Conservation (phyloP, 352 stramenopile species). For the Globisporangium paddicum region DNA sequence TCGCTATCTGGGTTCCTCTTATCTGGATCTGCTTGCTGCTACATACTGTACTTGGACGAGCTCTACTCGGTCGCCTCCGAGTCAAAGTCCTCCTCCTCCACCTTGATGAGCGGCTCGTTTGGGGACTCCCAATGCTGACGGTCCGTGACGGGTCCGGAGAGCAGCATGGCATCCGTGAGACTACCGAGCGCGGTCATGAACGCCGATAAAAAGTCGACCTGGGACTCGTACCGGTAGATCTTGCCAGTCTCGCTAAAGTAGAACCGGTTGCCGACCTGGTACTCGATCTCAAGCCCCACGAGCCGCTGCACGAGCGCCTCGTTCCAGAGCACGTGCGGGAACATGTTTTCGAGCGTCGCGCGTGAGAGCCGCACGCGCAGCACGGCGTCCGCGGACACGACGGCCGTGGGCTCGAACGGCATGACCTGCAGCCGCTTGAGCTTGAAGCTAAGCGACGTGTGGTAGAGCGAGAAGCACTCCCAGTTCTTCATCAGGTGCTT, state of each 20-base stretch:
- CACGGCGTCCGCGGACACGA: constrained; percentile 19
- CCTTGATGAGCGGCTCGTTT: neutral
- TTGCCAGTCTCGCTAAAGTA: constrained; percentile 34
- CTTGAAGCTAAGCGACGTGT: constrained; percentile 33
- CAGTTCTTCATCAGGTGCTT: constrained; percentile 20
- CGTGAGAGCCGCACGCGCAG: constrained; percentile 38
- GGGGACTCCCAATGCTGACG: constrained; percentile 1
- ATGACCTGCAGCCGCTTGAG: constrained; percentile 37
- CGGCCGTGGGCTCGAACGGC: constrained; percentile 17
- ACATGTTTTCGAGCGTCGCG: constrained; percentile 49
- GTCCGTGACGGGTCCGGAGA: constrained; percentile 5
- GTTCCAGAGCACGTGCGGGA: constrained; percentile 34
- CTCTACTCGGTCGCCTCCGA: neutral
- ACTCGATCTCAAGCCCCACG: constrained; percentile 35
- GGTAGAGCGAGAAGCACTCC: constrained; percentile 49
- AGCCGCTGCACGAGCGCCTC: constrained; percentile 29
- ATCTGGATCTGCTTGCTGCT: neutral
- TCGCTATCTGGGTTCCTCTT: no score
- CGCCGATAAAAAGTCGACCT: no score
- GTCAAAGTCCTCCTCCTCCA: neutral
- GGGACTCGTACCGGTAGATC: constrained; percentile 35
- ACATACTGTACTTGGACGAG: neutral
- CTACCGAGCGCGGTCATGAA: constrained; percentile 26
- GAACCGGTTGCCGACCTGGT: constrained; percentile 39
- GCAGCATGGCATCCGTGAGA: constrained; percentile 11